These are phyloP conservation scores for Pythium aquatile DNA, from an alignment of 352 stramenopile species.

Conservation along the genomic window DNA sequence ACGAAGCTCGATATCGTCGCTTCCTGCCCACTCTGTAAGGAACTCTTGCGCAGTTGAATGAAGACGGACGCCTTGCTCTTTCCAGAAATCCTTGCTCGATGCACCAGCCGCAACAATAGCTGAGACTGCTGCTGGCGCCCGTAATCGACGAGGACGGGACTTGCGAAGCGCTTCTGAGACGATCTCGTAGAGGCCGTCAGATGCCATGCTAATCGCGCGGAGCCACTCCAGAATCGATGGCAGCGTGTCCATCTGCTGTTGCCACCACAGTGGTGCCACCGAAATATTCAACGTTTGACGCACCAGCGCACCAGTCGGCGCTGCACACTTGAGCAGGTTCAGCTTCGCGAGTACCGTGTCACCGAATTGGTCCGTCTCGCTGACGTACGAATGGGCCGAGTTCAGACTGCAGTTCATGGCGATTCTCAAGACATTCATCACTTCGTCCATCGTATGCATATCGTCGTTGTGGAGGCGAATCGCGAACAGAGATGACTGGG, in stretches of 20 bases:
- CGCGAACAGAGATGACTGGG: constrained; percentile 22
- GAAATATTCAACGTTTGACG: constrained; percentile 72
- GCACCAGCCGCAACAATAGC: constrained; percentile 1
- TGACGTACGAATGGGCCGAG: constrained; percentile 45
- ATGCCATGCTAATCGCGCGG: constrained; percentile 58
- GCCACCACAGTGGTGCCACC: constrained; percentile 64
- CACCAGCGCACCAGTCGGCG: constrained; percentile 48
- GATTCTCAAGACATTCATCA: constrained; percentile 62
- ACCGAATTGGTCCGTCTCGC: constrained; percentile 58
- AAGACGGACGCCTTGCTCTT: constrained; percentile 13
- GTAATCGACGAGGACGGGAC: constrained; percentile 35
- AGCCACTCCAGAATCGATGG: constrained; percentile 70
- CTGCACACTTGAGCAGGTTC: constrained; percentile 46
- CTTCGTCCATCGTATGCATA: constrained; percentile 71
- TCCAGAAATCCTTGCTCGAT: constrained; percentile 10
- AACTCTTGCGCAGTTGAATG: constrained; percentile 11
- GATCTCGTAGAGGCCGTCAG: constrained; percentile 69
- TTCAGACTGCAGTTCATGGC: constrained; percentile 57
- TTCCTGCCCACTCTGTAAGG: constrained; percentile 5
- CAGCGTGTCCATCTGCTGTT: constrained; percentile 57
- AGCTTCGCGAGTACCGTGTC: constrained; percentile 47
- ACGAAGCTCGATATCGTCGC: constrained; percentile 2
- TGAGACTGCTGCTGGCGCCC: constrained; percentile 37
- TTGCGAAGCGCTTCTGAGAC: constrained; percentile 67
- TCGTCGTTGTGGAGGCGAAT: constrained; percentile 88